phyloP scores from a whole-genome alignment of 177 flowering plant genomes.

The Tripterygium wilfordii region DNA sequence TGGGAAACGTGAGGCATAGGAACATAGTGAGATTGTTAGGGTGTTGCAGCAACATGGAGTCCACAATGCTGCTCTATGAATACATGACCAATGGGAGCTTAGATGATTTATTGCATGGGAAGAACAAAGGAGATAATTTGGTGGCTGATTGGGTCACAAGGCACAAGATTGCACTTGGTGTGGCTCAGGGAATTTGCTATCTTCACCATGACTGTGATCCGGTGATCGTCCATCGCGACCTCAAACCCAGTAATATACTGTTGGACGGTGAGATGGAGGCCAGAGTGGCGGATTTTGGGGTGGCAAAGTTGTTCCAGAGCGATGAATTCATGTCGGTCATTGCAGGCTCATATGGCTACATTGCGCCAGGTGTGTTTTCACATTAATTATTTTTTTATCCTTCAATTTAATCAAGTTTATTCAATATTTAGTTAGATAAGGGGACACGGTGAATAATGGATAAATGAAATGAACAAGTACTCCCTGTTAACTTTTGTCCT shows the following conservation, averaged over 20 bases:
- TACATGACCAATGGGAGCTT: conserved; percentile 62
- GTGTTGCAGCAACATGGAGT: conserved; percentile 52
- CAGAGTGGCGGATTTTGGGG: conserved; percentile 63
- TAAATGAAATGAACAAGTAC: no score
- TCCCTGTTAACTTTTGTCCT: no score
- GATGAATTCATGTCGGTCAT: conserved; percentile 63
- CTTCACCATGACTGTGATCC: conserved; percentile 72
- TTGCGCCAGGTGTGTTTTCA: conserved; percentile 62
- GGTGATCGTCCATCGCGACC: conserved; percentile 58
- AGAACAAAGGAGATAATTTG: conserved; percentile 33
- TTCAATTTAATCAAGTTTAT: no score
- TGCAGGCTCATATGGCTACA: conserved; percentile 73
- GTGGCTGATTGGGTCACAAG: conserved; percentile 51
- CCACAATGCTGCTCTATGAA: conserved; percentile 59
- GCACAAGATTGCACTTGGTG: conserved; percentile 57
- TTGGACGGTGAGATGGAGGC: conserved; percentile 65
- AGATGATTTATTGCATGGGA: conserved; percentile 49
- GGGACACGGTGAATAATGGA: no score
- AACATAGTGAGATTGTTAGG: conserved; percentile 61
- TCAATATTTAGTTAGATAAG: no score
- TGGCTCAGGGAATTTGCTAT: conserved; percentile 64
- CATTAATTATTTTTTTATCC: neutral
- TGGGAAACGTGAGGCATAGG: conserved; percentile 57
- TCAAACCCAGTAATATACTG: conserved; percentile 55
- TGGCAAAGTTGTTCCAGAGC: conserved; percentile 48